Evolutionary conservation across 2,329 filamentous ascomycete species (phyloP).

Genomic region (Mycogone perniciosa): DNA sequence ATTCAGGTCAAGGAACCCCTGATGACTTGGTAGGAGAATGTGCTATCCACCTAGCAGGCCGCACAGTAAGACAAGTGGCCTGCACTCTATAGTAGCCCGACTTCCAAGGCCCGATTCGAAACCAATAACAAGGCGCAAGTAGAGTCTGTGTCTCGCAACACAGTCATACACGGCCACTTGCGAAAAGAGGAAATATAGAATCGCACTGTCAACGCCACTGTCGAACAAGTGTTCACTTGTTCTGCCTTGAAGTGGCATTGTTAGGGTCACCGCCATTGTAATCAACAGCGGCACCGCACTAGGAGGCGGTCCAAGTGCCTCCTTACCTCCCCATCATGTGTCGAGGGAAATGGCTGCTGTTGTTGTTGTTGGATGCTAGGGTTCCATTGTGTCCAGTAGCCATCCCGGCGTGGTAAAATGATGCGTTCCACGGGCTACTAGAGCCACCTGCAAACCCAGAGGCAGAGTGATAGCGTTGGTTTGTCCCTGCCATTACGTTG

Average conservation of each 20-base stretch:
- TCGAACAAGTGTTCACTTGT: slow-evolving; percentile 1
- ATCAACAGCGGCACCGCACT: background rate
- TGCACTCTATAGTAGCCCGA: background rate
- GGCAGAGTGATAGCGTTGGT: slow-evolving; percentile 9
- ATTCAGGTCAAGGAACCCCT: background rate
- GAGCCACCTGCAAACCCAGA: slow-evolving; percentile 16
- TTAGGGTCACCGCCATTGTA: background rate
- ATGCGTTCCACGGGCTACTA: slow-evolving; percentile 21
- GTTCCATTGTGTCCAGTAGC: slow-evolving; percentile 16
- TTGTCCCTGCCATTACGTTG: slow-evolving; percentile 18
- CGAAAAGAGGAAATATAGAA: background rate
- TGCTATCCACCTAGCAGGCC: too few species aligned
- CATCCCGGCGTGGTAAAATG: slow-evolving; percentile 19
- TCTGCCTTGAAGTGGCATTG: background rate
- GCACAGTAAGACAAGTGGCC: background rate
- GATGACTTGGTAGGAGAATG: background rate
- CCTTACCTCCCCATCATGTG: slow-evolving; percentile 31
- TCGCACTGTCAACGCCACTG: background rate
- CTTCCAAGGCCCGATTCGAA: background rate
- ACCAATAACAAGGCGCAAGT: background rate
- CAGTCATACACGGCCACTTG: background rate
- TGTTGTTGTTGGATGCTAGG: slow-evolving; percentile 16
- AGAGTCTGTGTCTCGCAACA: slow-evolving; percentile 1
- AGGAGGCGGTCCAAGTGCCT: background rate
- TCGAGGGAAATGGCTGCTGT: slow-evolving; percentile 23